Evolutionary conservation across 345 rosid genomes (phyloP), one percentile per base, ranked within the genome.

Genomic region (Arabis alpina): DNA sequence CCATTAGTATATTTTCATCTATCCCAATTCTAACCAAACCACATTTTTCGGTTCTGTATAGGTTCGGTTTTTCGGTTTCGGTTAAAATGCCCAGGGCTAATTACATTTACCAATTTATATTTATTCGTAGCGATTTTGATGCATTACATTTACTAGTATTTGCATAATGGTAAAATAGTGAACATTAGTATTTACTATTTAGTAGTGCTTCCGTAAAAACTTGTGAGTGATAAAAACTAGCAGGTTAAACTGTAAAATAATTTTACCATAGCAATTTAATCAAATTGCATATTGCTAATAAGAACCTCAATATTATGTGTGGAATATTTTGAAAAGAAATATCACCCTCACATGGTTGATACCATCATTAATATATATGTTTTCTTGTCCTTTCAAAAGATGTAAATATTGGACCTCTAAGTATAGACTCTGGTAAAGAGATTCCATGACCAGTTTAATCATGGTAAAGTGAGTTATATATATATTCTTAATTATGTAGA

Each of bases 391-490:
- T 58, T 57, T 65, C 48, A 24, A 3, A 23, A 73, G 19, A 39
- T 44, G 41, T 66, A 24, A 42, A 58, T 13, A n/a, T 58, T 19
- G 47, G 60, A 41, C 39, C 14, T 48, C 25, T 39, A n/a, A n/a
- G n/a, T n/a, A n/a, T 19, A 30, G 53, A 28, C 60, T 48, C 60
- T 42, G 30, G 30, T 58, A 57, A 65, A 50, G 54, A 58, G 48
- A 66, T 73, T 58, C 28, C 61, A 73, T 51, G 71, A 65, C 53
- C 10, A 28, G 44, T 65, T 65, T 19, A 66, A 39, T 59, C 67
- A 66, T 57, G 48, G 14, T 27, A 73, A 73, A 58, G 66, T 41
- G 39, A 65, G 42, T 66, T 40, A 19, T 19, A 19, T 19, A 19
- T 19, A 19, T 19, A 28, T 28, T 28, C 30, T 28, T 28, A 28